phyloP scores from a whole-genome alignment of 371 early-diverging fungal species.

The Apophysomyces variabilis region DNA sequence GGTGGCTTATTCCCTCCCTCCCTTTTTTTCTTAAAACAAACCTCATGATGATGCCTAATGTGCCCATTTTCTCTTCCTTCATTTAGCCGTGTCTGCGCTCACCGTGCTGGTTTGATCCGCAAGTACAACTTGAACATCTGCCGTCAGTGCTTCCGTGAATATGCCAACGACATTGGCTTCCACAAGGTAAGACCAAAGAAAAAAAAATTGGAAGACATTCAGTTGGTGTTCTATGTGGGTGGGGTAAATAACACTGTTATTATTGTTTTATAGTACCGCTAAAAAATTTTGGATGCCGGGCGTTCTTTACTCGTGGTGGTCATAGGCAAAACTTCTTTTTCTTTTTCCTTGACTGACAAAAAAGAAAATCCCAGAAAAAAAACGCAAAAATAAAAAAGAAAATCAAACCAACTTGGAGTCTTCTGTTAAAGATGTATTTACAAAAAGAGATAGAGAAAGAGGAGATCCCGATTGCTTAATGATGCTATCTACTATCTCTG shows the following conservation, averaged over 20 bases:
- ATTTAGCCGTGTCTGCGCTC: constrained; percentile 94
- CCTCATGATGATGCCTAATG: no score
- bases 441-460: constrained; percentile 7
- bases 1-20: neutral
- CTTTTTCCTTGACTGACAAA: no score
- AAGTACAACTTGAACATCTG: constrained; percentile 99
- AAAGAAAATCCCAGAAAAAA: no score
- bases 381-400: neutral
- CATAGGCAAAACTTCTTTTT: constrained; percentile 13
- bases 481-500: no score
- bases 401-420: neutral
- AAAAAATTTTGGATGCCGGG: constrained; percentile 14
- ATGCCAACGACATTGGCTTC: constrained; percentile 99
- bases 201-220: neutral
- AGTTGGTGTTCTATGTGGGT: no score
- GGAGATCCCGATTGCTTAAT: neutral
- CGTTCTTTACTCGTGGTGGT: constrained; percentile 2
- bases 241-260: neutral
- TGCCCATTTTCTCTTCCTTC: constrained; percentile 1
- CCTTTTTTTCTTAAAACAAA: no score
- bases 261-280: constrained; percentile 26
- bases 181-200: constrained; percentile 64
- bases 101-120: constrained; percentile 99
- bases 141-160: constrained; percentile 99
- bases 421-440: no score